Conservation (phyloP, 2,329 filamentous ascomycete species). For the Gremmenia infestans region DNA sequence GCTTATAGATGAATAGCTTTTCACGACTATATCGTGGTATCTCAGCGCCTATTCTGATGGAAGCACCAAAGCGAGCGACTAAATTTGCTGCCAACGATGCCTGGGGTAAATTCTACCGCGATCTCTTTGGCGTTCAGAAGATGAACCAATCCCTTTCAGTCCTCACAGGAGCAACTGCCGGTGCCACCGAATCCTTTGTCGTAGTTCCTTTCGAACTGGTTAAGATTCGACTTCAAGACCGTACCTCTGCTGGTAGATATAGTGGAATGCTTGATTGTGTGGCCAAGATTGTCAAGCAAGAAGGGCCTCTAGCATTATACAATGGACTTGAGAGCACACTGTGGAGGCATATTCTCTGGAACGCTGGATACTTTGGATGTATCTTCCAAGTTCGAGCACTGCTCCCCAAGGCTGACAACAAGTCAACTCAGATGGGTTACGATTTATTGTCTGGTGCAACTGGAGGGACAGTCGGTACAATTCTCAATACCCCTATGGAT, state of each 20-base stretch:
- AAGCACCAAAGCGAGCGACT: slow-evolving; percentile 91
- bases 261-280: slow-evolving; percentile 77
- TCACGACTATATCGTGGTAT: slow-evolving; percentile 95
- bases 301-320: slow-evolving; percentile 86
- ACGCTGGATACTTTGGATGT: slow-evolving; percentile 94
- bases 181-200: slow-evolving; percentile 92
- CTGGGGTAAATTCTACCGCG: slow-evolving; percentile 93
- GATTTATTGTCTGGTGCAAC: slow-evolving; percentile 82
- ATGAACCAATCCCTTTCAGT: slow-evolving; percentile 91
- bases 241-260: slow-evolving; percentile 85
- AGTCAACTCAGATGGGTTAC: slow-evolving; percentile 76
- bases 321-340: slow-evolving; percentile 94
- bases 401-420: slow-evolving; percentile 74
- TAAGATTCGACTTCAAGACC: slow-evolving; percentile 97
- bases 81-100: slow-evolving; percentile 99
- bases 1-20: slow-evolving; percentile 47
- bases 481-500: slow-evolving; percentile 93
- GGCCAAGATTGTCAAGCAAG: slow-evolving; percentile 73
- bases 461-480: slow-evolving; percentile 85
- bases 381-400: slow-evolving; percentile 94
- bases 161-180: slow-evolving; percentile 88
- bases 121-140: slow-evolving; percentile 74
- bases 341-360: slow-evolving; percentile 95
- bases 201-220: slow-evolving; percentile 97
- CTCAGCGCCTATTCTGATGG: slow-evolving; percentile 93